Evolutionary conservation across 192 early-diverging fungal species (phyloP).

Genomic region (Glomus cerebriforme): DNA sequence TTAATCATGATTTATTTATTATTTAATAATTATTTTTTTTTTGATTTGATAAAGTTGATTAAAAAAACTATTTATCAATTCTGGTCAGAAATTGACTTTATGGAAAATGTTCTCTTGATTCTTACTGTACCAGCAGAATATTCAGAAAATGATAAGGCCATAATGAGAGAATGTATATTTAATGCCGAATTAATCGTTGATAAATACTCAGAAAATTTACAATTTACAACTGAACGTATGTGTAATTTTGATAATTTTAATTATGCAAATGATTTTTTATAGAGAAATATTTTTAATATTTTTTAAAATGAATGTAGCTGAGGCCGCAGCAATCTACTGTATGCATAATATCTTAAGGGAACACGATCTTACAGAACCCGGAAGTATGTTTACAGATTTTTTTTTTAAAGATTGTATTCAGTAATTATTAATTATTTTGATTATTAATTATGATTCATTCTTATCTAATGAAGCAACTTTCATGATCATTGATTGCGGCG

Average conservation of each 20-base stretch:
- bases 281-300: no score
- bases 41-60: not conserved
- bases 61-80: not conserved
- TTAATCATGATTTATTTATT: not conserved
- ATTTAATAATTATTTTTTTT: not conserved
- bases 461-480: conserved; percentile 38
- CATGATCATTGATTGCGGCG: conserved; percentile 61
- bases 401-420: no score
- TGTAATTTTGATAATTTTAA: no score
- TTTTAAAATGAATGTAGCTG: not conserved
- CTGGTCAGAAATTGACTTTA: not conserved
- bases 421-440: not conserved
- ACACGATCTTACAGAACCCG: not conserved
- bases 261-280: no score
- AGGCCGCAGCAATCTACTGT: conserved; percentile 10
- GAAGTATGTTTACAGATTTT: not conserved
- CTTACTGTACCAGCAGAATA: not conserved
- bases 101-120: not conserved
- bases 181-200: not conserved
- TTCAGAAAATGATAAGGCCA: not conserved
- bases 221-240: no score
- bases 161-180: not conserved
- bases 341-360: not conserved
- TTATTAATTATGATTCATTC: not conserved
- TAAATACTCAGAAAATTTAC: no score